Conservation (phyloP, 805 yeast species). For the Saturnispora sanitii region DNA sequence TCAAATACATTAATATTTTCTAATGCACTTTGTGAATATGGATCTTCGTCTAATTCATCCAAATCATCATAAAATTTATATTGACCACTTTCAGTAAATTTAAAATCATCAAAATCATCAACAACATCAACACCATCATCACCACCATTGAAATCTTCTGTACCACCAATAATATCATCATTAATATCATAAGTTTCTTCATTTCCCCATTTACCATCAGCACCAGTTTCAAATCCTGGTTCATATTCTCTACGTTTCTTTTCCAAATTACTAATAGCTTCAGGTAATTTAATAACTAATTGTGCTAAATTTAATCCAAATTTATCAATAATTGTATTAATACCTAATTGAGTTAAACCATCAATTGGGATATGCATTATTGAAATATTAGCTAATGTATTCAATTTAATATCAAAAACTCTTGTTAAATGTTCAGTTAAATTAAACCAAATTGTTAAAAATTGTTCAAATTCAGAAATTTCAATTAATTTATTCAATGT, state of each 20-base stretch:
- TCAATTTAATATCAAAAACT: slow-evolving; percentile 74
- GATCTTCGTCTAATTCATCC: slow-evolving; percentile 75
- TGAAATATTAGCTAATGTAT: slow-evolving; percentile 56
- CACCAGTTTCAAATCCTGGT: slow-evolving; percentile 19
- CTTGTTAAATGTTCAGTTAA: slow-evolving; percentile 45
- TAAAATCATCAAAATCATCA: slow-evolving; percentile 25
- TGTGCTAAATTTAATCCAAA: slow-evolving; percentile 42
- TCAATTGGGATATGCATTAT: slow-evolving; percentile 27
- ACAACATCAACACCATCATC: slow-evolving; percentile 23
- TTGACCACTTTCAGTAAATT: slow-evolving; percentile 20
- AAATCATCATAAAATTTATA: slow-evolving; percentile 39
- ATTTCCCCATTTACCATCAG: slow-evolving; percentile 13
- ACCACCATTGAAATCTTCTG: slow-evolving; percentile 20
- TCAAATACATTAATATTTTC: slow-evolving; percentile 67
- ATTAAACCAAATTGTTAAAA: slow-evolving; percentile 62
- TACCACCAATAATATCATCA: slow-evolving; percentile 21
- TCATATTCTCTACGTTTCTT: slow-evolving; percentile 50
- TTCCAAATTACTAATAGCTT: slow-evolving; percentile 57
- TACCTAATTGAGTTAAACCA: slow-evolving; percentile 15
- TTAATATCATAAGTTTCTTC: slow-evolving; percentile 14
- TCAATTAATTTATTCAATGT: slow-evolving; percentile 44
- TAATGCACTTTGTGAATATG: slow-evolving; percentile 68
- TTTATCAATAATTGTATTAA: slow-evolving; percentile 33
- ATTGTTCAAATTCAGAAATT: slow-evolving; percentile 33
- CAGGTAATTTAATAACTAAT: slow-evolving; percentile 55